Evolutionary conservation across 192 early-diverging fungal genomes (phyloP), one percentile per base, ranked within the genome.

Genomic region (Phycomyces blakesleeanus): DNA sequence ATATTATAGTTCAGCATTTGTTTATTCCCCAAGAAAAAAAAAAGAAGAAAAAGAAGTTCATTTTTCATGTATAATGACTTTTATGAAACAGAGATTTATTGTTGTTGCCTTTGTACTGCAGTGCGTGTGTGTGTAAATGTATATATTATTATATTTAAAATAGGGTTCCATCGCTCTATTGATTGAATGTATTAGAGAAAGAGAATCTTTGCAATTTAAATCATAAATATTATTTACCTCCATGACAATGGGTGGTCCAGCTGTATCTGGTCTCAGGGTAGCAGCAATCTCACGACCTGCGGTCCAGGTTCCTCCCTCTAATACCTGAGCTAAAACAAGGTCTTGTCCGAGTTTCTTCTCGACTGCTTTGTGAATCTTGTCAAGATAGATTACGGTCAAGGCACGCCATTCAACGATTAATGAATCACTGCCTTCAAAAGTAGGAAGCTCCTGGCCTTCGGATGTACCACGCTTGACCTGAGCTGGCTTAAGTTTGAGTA

Each of bases 221-320:
- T 15, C 24, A n/a, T n/a, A n/a, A n/a, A n/a, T n/a, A 40, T 37
- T 44, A n/a, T 24, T 55, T 70, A 70, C 68, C 22, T 91, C 75
- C 66, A 94, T 90, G 59, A 87, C 84, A 71, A 97, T 94, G 12
- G 95, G 95, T 51, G 95, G 95, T 14, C 91, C 92, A 66, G 83
- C 85, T 40, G 88, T 84, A 3, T 81, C 80, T 25, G 85, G 82
- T n/a, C 95, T 79, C 62, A 85, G 69, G 40, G 81, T 76, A 12
- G 87, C 85, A 50, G 93, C 95, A 25, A 91, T 83, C 68, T 97
- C 95, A 21, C 95, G 78, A 3, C 95, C 95, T 63, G 87, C 89
- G 71, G 93, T 95, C 95, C 95, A 97, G 6, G 93, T 97, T 0
- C 95, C 94, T 57, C 80, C 94, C 61, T 97, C 93, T 0, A 97